phyloP scores from a whole-genome alignment of 768 basidiomycete species.

The Hericium erinaceus region DNA sequence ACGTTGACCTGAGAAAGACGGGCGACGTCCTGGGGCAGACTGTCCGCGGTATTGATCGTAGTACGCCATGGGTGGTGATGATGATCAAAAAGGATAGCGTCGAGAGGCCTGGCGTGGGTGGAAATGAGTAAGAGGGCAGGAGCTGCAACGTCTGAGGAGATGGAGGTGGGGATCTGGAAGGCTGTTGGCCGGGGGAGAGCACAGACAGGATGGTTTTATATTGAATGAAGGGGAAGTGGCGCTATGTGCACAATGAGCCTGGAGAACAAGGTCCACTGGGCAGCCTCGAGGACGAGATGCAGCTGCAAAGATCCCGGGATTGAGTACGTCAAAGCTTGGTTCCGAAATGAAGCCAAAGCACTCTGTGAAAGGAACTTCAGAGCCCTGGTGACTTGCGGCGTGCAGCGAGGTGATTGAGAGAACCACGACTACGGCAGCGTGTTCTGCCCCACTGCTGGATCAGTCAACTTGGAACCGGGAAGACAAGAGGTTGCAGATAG shows the following conservation, averaged over 20 bases:
- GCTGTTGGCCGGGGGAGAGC: neutral
- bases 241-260: neutral
- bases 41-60: conserved; percentile 3
- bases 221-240: conserved; percentile 1
- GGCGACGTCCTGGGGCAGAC: neutral
- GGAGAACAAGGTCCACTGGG: conserved; percentile 4
- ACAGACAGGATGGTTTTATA: conserved; percentile 6
- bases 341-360: conserved; percentile 3
- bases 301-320: conserved; percentile 5
- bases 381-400: conserved; percentile 5
- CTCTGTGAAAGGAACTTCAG: conserved; percentile 3
- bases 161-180: neutral
- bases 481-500: neutral
- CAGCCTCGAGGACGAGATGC: conserved; percentile 11
- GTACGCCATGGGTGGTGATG: conserved; percentile 2
- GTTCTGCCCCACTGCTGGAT: neutral
- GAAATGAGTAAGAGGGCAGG: too few species aligned
- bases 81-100: too few species aligned
- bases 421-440: neutral
- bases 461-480: neutral
- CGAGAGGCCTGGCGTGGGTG: too few species aligned
- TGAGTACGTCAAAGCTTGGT: conserved; percentile 7
- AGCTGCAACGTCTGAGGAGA: neutral
- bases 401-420: conserved; percentile 1
- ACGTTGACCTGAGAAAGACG: conserved; percentile 3